Base-by-base conservation (phyloP, 805 yeast genomes). In the Metschnikowia similis region DNA sequence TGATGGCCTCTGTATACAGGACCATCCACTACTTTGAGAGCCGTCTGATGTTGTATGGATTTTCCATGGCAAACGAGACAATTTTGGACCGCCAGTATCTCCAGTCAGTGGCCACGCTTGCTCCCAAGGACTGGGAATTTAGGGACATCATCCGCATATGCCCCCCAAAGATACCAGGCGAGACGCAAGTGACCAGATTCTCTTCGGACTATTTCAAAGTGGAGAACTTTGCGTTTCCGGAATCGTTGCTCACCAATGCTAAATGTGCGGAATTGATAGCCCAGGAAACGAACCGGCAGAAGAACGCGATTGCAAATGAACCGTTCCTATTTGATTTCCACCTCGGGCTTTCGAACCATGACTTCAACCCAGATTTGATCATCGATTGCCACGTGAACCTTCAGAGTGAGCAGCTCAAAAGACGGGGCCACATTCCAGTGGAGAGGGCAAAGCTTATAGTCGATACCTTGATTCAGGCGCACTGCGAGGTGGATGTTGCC, bases 11-110 rank as follows among this genome's bases (percentile, higher is more conserved):
- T 36, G 50, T 73, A 27, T 50, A 69, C 28, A 57, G 74, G 35
- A 59, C 66, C 10, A 59, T 70, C 8, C 62, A 62, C 8, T 72
- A 66, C 50, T 70, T 69, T 51, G 71, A 71, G 48, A 51, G 54
- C 45, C 60, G 77, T 13, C 55, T 63, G 49, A 45, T 59, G 13
- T 55, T 70, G 8, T 64, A 66, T 42, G 59, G 62, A 3, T 66
- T 61, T 48, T 59, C 56, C 41, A 51, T 64, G 41, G 54, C 63
- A 8, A 51, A 53, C 1, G 45, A 43, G 8, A 56, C 66, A 5
- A 66, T 63, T 1, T 56, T 69, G 39, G 58, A 62, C n/a, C 41
- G 45, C 9, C 58, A 58, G n/a, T 62, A 54, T 45, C 28, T 64
- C 21, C 45, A 41, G 37, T 41, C 48, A 1, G 55, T 36, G 16